A percentile compares a stretch with the other conserved stretches of the same genome.
Evolutionary conservation across 2,329 filamentous ascomycete genomes (phyloP).

Genomic region (Talaromyces piceae): DNA sequence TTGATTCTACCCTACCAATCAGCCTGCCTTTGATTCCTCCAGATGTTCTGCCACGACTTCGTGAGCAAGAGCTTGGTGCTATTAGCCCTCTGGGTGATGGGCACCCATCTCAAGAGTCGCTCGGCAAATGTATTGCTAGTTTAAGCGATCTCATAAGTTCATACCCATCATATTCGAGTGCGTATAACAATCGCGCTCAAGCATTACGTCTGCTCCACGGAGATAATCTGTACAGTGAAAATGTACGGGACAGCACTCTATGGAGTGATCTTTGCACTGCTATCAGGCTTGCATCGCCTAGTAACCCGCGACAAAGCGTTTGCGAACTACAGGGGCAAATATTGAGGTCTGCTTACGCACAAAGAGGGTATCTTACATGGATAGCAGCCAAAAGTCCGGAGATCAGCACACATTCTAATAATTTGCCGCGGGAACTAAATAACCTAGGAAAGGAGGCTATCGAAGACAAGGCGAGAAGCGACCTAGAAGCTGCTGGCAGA

Average conservation of each 20-base stretch:
- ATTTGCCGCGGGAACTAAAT: neutral
- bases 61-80: neutral
- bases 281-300: neutral
- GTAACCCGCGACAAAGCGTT: neutral
- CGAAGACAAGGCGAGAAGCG: neutral
- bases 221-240: neutral
- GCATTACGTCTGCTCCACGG: neutral
- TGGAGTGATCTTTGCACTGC: neutral
- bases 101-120: neutral
- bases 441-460: neutral
- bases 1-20: neutral
- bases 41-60: neutral
- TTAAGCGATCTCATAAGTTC: neutral
- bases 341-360: neutral
- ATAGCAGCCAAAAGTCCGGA: neutral
- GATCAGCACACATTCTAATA: neutral
- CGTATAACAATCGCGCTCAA: neutral
- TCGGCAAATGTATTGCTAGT: neutral
- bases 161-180: neutral
- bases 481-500: conserved; percentile 1
- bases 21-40: neutral
- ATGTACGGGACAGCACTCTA: neutral
- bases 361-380: neutral
- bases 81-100: neutral
- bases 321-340: neutral